Percentiles rank a stretch among this genome's conserved stretches.
These are phyloP conservation scores for Auriscalpium microsporum DNA, from an alignment of 768 basidiomycete species.

Conservation along the genomic window DNA sequence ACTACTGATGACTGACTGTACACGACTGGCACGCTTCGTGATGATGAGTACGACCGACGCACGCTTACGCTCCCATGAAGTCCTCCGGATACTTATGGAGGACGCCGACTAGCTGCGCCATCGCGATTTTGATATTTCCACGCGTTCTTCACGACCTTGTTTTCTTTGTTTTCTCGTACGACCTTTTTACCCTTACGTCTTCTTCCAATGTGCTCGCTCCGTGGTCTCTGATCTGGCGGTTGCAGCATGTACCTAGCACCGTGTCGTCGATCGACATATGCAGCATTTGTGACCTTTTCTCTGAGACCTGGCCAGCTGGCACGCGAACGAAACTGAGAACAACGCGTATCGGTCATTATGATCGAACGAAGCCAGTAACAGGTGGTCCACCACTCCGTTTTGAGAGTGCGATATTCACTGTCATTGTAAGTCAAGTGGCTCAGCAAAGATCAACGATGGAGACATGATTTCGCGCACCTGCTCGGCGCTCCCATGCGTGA, in stretches of 20 bases:
- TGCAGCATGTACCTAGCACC: background rate
- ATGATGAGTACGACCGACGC: background rate
- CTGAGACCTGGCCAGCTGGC: too few relatives aligned
- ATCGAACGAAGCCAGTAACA: background rate
- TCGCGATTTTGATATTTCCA: background rate
- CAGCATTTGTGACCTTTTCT: background rate
- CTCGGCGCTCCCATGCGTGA: constrained; percentile 12
- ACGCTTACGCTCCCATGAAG: background rate
- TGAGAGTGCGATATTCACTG: background rate
- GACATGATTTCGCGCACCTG: constrained; percentile 5
- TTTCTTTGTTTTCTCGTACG: background rate
- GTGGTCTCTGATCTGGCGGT: too few relatives aligned
- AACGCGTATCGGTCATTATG: background rate
- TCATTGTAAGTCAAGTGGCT: too few relatives aligned
- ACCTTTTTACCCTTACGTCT: too few relatives aligned
- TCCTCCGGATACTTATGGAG: too few relatives aligned
- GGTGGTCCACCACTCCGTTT: background rate
- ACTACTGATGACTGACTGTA: background rate
- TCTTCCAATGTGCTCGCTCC: too few relatives aligned
- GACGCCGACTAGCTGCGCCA: too few relatives aligned
- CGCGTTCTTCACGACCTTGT: background rate
- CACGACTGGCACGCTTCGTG: background rate
- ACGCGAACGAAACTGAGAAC: background rate
- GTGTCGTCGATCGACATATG: background rate
- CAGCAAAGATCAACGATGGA: background rate